Conservation (phyloP, 331 rosid species). For the Quercus lobata region DNA sequence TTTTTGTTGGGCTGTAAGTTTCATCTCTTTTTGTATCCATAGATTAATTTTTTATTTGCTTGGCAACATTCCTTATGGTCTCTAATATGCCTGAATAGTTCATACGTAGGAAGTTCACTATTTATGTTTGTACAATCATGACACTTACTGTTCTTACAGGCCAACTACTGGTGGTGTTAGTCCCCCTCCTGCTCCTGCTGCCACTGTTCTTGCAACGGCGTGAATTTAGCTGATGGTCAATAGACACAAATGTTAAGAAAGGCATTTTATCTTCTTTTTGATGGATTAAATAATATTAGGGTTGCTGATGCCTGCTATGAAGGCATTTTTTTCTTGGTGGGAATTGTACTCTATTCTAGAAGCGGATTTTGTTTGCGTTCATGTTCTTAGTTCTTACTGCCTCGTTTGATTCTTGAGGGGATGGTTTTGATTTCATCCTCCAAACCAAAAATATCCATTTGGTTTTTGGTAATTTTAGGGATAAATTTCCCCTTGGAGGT, state of each 20-base stretch:
- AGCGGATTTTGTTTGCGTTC: not conserved
- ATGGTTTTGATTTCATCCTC: not conserved
- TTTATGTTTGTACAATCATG: not conserved
- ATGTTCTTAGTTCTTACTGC: not conserved
- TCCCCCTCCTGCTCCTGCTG: conserved; percentile 30
- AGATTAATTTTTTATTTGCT: not conserved
- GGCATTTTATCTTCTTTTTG: not conserved
- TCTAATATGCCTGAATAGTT: not conserved
- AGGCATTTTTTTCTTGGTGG: not conserved
- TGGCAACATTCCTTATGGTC: not conserved
- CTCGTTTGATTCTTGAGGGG: not conserved
- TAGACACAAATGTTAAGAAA: not conserved
- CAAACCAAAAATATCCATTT: not conserved
- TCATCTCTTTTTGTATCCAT: not conserved
- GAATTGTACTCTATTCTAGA: not conserved
- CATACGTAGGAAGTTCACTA: not conserved
- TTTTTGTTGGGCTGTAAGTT: conserved; percentile 70
- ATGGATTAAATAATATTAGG: conserved; percentile 21
- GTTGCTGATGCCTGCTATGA: not conserved
- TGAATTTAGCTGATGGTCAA: conserved; percentile 17
- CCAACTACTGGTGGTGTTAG: conserved; percentile 74
- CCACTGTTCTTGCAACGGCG: conserved; percentile 7
- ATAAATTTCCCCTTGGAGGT: not conserved
- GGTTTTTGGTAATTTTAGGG: not conserved
- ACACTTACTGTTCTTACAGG: conserved; percentile 36